Percentiles rank a stretch among this genome's conserved stretches.
Evolutionary conservation across 2,329 filamentous ascomycete species (phyloP).

Genomic region (Trichoderma semiorbis): DNA sequence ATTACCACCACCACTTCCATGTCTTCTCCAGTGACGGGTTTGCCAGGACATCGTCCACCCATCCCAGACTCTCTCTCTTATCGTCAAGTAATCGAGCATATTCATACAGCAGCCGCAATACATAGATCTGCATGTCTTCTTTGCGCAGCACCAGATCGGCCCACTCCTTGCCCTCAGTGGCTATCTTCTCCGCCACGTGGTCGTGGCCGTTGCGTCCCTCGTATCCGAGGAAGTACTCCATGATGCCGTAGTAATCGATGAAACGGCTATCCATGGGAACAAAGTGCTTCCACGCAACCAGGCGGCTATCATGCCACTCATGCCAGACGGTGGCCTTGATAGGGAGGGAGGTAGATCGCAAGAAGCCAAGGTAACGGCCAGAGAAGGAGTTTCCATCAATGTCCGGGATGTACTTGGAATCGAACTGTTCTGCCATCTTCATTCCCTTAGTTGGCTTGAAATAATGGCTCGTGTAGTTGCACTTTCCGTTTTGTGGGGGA

Average conservation of each 20-base stretch:
- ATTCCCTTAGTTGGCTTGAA: constrained; percentile 40
- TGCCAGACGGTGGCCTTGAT: constrained; percentile 76
- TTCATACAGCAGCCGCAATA: constrained; percentile 61
- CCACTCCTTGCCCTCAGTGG: constrained; percentile 63
- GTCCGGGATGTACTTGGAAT: constrained; percentile 68
- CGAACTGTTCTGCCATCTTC: constrained; percentile 52
- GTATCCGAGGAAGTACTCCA: constrained; percentile 71
- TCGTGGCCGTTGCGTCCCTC: constrained; percentile 48
- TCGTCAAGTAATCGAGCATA: constrained; percentile 57
- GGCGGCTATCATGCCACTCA: constrained; percentile 75
- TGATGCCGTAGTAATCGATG: constrained; percentile 66
- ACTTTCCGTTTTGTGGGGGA: constrained; percentile 36
- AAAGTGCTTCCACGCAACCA: constrained; percentile 77
- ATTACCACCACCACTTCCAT: constrained; percentile 28
- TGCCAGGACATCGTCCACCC: constrained; percentile 48
- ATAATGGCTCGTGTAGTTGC: constrained; percentile 48
- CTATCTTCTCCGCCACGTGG: constrained; percentile 59
- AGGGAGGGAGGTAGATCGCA: constrained; percentile 65
- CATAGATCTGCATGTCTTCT: constrained; percentile 73
- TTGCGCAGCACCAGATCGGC: constrained; percentile 63
- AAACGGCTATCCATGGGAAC: constrained; percentile 75
- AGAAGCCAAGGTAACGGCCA: constrained; percentile 65
- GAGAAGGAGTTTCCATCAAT: constrained; percentile 73
- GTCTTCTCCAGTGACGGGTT: constrained; percentile 32
- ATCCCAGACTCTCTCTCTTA: constrained; percentile 51